Base-by-base conservation (phyloP, 768 basidiomycete genomes). In the Panaeolus cyanescens region DNA sequence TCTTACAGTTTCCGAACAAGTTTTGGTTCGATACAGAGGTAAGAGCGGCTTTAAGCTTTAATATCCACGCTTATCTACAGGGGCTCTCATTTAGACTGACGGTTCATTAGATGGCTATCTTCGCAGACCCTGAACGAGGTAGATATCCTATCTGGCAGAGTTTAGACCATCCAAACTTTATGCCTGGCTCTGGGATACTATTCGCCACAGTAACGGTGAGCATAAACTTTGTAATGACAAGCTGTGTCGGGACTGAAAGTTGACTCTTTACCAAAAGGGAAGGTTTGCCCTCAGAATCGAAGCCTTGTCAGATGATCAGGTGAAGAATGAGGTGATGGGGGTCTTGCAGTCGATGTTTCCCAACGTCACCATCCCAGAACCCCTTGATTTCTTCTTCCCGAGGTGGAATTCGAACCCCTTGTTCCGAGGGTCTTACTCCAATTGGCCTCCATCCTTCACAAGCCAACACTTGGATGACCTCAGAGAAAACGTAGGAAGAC, bases 91-190 rank as follows among this genome's bases (percentile, higher is more conserved):
- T 15, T 39, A 56, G 5, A 50, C 42, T 7, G 17, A n/a, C 58
- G 37, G 39, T 37, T 30, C 17, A 19, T 19, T 32, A 85, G 83
- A 80, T 84, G 73, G 86, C 77, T n/a, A 67, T 88, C 5, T 88
- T 85, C 63, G 86, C 87, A 4, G 84, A 84, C 59, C 68, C 72
- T 19, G 77, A 85, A 59, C 80, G 87, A 19, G 88, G 88, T 5
- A 76, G 79, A 33, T 89, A 88, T 71, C 85, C 86, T 0, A 80
- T 89, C 7, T 89, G 88, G 88, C 88, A 89, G 66, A 84, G 79
- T 65, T 68, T 89, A 40, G 88, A 89, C 67, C 78, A 84, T 58
- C 62, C 72, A 1, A 75, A 78, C 42, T 90, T 88, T 69, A 77
- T 88, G 58, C 85, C 84, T 13, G 86, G 83, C 4, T 88, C 85